Conservation (phyloP, 2,329 filamentous ascomycete species). For the Verticillium dahliae region DNA sequence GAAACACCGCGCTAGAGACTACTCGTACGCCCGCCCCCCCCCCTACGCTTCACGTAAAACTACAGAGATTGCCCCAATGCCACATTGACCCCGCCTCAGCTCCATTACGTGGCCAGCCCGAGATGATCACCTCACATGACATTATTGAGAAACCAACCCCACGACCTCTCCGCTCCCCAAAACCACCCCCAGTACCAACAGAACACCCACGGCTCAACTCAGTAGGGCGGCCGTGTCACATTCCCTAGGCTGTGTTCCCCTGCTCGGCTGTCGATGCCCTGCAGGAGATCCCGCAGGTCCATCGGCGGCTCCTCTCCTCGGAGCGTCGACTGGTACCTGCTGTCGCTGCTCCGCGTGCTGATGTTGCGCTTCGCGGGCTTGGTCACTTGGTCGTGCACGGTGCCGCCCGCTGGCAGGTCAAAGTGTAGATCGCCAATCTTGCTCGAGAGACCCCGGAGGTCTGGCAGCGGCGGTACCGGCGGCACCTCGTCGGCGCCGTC, state of each 20-base stretch:
- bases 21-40: not conserved
- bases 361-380: slow-evolving; percentile 28
- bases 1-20: not conserved
- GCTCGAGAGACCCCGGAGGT: slow-evolving; percentile 20
- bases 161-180: no score
- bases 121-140: not conserved
- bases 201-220: not conserved
- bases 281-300: slow-evolving; percentile 42
- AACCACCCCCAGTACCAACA: no score
- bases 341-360: slow-evolving; percentile 35
- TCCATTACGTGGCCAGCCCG: not conserved
- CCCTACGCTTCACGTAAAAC: not conserved
- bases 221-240: slow-evolving; percentile 44
- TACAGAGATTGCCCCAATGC: not conserved
- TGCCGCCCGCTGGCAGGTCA: slow-evolving; percentile 14
- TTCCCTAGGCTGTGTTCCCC: slow-evolving; percentile 39
- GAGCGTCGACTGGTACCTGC: slow-evolving; percentile 24
- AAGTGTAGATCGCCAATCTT: slow-evolving; percentile 19
- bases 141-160: not conserved
- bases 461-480: slow-evolving; percentile 50
- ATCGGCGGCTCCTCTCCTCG: slow-evolving; percentile 27
- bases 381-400: slow-evolving; percentile 27
- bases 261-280: slow-evolving; percentile 41
- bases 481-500: slow-evolving; percentile 36
- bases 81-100: not conserved